A percentile compares a stretch with the other conserved stretches of the same genome.
Evolutionary conservation across 768 basidiomycete species (phyloP).

Genomic region (Mycena epipterygia): DNA sequence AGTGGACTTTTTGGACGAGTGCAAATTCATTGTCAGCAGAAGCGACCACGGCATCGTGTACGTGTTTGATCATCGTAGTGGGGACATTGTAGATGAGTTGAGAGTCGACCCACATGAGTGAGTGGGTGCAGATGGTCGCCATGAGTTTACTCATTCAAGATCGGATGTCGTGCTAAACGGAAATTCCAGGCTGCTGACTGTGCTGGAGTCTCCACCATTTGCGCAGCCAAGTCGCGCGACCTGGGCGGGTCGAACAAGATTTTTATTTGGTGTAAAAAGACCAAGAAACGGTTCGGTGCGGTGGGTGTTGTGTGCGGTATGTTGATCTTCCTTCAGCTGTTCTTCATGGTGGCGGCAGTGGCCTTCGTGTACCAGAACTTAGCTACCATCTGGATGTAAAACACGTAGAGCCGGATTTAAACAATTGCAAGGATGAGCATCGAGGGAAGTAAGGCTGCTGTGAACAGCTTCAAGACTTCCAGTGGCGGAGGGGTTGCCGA

Average conservation of each 20-base stretch:
- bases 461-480: slow-evolving; percentile 1
- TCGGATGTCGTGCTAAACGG: slow-evolving; percentile 14
- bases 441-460: background rate
- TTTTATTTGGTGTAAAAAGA: slow-evolving; percentile 26
- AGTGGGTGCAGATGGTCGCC: slow-evolving; percentile 31
- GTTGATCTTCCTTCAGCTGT: slow-evolving; percentile 22
- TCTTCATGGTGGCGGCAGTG: slow-evolving; percentile 12
- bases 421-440: background rate
- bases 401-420: background rate
- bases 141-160: slow-evolving; percentile 20
- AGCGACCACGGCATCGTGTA: slow-evolving; percentile 39
- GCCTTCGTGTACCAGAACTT: slow-evolving; percentile 7
- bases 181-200: slow-evolving; percentile 25
- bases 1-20: slow-evolving; percentile 30
- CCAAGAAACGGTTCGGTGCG: slow-evolving; percentile 12
- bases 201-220: slow-evolving; percentile 22
- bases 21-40: slow-evolving; percentile 29
- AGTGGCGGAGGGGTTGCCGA: slow-evolving; percentile 15
- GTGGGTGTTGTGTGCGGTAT: slow-evolving; percentile 3
- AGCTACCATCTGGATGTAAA: slow-evolving; percentile 8
- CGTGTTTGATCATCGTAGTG: slow-evolving; percentile 30
- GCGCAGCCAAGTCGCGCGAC: slow-evolving; percentile 27
- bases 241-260: slow-evolving; percentile 15
- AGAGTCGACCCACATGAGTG: slow-evolving; percentile 23
- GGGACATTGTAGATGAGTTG: slow-evolving; percentile 26